These are phyloP conservation scores for Carex myosuroides DNA, from an alignment of 176 grass and related monocot genomes.

Conservation along the genomic window DNA sequence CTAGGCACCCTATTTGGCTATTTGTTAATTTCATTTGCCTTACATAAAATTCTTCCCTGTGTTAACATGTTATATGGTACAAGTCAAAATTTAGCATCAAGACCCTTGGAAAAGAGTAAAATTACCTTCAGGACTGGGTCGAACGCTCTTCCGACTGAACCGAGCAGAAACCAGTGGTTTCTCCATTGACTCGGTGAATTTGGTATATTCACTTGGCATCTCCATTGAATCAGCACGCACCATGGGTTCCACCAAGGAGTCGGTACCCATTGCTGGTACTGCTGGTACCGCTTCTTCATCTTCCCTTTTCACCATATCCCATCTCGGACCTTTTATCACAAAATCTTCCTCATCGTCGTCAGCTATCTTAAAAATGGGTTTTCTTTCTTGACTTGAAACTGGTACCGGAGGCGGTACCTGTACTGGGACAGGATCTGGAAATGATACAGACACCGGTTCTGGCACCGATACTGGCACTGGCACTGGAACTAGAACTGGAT, in stretches of 20 bases:
- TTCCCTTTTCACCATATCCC: slow-evolving; percentile 35
- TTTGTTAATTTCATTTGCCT: background rate
- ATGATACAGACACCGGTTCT: background rate
- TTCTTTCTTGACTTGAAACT: background rate
- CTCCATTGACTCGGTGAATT: slow-evolving; percentile 44
- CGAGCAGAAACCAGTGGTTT: slow-evolving; percentile 50
- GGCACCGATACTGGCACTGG: background rate
- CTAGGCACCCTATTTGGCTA: background rate
- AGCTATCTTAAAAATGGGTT: background rate
- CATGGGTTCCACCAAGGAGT: slow-evolving; percentile 3
- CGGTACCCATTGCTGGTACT: background rate
- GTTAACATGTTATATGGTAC: background rate
- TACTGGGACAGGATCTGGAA: background rate
- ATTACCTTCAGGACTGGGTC: slow-evolving; percentile 75
- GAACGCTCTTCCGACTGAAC: slow-evolving; percentile 48
- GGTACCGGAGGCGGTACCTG: background rate
- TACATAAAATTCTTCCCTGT: background rate
- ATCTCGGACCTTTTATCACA: slow-evolving; percentile 45
- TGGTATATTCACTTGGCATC: slow-evolving; percentile 14
- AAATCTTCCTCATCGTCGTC: slow-evolving; percentile 32
- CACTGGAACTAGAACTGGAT: background rate
- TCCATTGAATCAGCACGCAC: background rate
- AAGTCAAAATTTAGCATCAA: background rate
- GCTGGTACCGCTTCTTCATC: background rate
- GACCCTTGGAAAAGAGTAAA: background rate